phyloP scores from a whole-genome alignment of 257 asterid genomes.

The Jasminum sambac region DNA sequence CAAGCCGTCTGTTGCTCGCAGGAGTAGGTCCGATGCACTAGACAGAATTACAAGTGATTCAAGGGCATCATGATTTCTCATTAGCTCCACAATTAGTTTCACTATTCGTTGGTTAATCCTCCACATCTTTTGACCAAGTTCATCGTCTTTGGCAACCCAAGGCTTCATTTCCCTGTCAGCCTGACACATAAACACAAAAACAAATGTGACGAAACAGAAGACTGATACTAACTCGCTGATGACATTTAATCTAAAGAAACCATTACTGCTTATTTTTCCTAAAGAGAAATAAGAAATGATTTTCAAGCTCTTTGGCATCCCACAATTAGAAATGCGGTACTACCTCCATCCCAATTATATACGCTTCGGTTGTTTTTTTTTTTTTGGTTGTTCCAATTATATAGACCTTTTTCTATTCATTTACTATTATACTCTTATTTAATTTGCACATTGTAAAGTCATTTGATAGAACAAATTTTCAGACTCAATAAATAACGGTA shows the following conservation, averaged over 20 bases:
- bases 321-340: not conserved
- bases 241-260: not conserved
- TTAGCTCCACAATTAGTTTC: constrained; percentile 84
- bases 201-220: constrained; percentile 40
- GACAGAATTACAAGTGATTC: constrained; percentile 87
- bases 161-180: constrained; percentile 96
- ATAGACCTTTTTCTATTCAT: too few relatives aligned
- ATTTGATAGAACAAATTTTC: too few relatives aligned
- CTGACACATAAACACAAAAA: constrained; percentile 51
- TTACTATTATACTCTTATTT: too few relatives aligned
- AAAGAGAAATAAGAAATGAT: not conserved
- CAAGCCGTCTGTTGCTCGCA: constrained; percentile 98
- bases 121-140: constrained; percentile 92
- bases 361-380: too few relatives aligned
- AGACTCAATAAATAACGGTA: too few relatives aligned
- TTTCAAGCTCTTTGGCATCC: not conserved
- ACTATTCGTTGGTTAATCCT: constrained; percentile 86
- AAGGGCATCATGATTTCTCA: constrained; percentile 89
- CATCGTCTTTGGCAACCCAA: constrained; percentile 96
- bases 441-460: too few relatives aligned
- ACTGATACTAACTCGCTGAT: constrained; percentile 8
- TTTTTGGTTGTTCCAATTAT: too few relatives aligned
- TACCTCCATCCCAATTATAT: too few relatives aligned
- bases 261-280: not conserved
- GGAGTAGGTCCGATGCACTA: constrained; percentile 90